Base-by-base conservation (phyloP, 2,329 filamentous ascomycete genomes). In the Fusarium graminum region DNA sequence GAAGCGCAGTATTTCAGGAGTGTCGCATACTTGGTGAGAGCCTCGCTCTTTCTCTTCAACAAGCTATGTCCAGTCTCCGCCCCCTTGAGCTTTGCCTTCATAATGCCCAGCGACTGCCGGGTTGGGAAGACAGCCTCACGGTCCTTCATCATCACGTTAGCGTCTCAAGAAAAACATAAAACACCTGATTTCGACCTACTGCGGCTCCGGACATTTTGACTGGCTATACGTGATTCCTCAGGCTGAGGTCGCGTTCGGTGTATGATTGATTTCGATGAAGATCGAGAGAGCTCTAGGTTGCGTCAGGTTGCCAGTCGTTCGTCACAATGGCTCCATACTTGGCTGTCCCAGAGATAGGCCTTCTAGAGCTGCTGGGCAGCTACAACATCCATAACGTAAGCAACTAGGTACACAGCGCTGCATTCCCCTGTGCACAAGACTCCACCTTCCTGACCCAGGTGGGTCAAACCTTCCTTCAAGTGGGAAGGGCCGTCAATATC, bases 41-140 rank as follows among this genome's bases (percentile, higher is more conserved):
- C 95, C 81, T 99, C 95, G 79, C 94, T 97, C 85, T 99, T 99
- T 76, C 95, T 87, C 85, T 99, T 99, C 67, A 99, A 83, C 77
- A 99, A 83, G 79, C 92, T 97, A 82, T 99, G 94, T 46, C 95
- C 95, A 43, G 88, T 93, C 79, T 94, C 91, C 55, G 92, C 92
- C 65, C 92, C 94, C 85, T 98, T 98, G 76, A 99, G 89, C 85
- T 99, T 99, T 70, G 90, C 89, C 82, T 98, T 98, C 94, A 99
- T 99, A 77, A 96, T 81, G 69, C 93, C 94, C 81, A 99, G 85
- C 79, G 93, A 97, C 85, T 99, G 95, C 75, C 95, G 92, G 77
- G 95, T 99, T 75, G 95, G 92, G 82, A 99, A 99, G 81, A 99
- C 94, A 76, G 94, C 87, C 82, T 99, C 95, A 79, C 95, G 89